Percentiles rank a stretch among this genome's conserved stretches.
phyloP scores from a whole-genome alignment of 768 basidiomycete species.

The Gymnopilus junonius region DNA sequence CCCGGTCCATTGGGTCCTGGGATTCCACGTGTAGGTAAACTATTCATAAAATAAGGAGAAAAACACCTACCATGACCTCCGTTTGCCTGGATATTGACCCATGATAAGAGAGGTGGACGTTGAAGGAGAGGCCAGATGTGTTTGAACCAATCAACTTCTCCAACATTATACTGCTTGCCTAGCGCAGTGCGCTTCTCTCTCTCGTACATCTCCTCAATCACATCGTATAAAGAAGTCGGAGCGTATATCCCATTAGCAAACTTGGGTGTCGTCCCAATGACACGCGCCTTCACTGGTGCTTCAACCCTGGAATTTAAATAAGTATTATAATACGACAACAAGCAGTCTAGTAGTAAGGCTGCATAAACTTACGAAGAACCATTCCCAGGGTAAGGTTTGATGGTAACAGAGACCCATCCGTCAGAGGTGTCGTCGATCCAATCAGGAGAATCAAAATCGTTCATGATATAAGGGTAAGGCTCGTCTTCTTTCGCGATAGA shows the following conservation, averaged over 20 bases:
- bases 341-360: background rate
- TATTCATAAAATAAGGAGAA: background rate
- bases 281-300: slow-evolving; percentile 10
- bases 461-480: slow-evolving; percentile 23
- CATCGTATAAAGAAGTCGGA: slow-evolving; percentile 34
- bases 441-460: slow-evolving; percentile 34
- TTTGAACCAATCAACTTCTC: slow-evolving; percentile 25
- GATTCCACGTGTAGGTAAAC: background rate
- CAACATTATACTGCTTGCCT: slow-evolving; percentile 10
- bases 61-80: slow-evolving; percentile 33
- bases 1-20: slow-evolving; percentile 18
- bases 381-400: background rate
- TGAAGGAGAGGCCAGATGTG: slow-evolving; percentile 35
- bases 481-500: slow-evolving; percentile 12
- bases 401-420: slow-evolving; percentile 31
- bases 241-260: slow-evolving; percentile 32
- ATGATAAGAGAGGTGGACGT: slow-evolving; percentile 27
- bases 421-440: slow-evolving; percentile 40
- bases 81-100: slow-evolving; percentile 32
- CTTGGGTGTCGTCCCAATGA: slow-evolving; percentile 32
- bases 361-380: slow-evolving; percentile 15
- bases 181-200: slow-evolving; percentile 5
- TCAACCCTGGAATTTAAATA: background rate
- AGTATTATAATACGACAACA: too few relatives aligned
- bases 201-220: slow-evolving; percentile 34